Evolutionary conservation across 1,139 yeast genomes (phyloP).

Genomic region (Geotrichum reessii): DNA sequence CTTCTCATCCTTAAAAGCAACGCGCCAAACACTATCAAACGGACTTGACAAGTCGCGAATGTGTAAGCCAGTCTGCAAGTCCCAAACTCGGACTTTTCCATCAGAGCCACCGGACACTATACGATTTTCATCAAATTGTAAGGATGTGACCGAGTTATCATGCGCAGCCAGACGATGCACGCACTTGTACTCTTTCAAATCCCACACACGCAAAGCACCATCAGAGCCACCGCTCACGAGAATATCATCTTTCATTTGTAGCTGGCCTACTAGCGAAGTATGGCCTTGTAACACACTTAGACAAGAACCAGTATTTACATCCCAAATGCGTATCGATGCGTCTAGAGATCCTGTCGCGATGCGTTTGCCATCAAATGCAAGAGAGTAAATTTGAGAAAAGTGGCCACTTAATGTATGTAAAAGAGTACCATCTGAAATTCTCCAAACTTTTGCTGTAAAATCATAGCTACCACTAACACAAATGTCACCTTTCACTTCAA

Average conservation of each 20-base stretch:
- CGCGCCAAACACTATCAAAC: constrained; percentile 41
- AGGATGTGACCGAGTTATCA: constrained; percentile 74
- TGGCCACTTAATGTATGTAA: constrained; percentile 80
- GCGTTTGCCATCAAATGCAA: constrained; percentile 75
- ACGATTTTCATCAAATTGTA: constrained; percentile 78
- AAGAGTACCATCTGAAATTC: constrained; percentile 67
- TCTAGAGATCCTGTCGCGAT: constrained; percentile 84
- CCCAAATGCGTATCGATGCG: constrained; percentile 90
- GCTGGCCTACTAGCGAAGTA: constrained; percentile 64
- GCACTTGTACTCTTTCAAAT: constrained; percentile 79
- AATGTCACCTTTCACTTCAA: constrained; percentile 50
- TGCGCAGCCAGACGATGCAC: constrained; percentile 85
- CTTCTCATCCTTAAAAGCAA: constrained; percentile 40
- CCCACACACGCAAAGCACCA: constrained; percentile 88
- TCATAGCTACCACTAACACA: constrained; percentile 77
- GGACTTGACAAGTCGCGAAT: constrained; percentile 37
- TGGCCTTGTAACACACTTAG: constrained; percentile 69
- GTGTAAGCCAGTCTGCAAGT: constrained; percentile 62
- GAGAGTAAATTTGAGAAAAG: constrained; percentile 74
- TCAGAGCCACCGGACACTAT: constrained; percentile 86
- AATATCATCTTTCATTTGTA: constrained; percentile 80
- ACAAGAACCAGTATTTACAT: constrained; percentile 73
- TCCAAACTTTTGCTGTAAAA: constrained; percentile 84
- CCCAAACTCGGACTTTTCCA: constrained; percentile 92
- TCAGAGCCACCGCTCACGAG: constrained; percentile 94